phyloP scores from a whole-genome alignment of 2,329 filamentous ascomycete genomes.

The Lecanoromycetidae sp. region DNA sequence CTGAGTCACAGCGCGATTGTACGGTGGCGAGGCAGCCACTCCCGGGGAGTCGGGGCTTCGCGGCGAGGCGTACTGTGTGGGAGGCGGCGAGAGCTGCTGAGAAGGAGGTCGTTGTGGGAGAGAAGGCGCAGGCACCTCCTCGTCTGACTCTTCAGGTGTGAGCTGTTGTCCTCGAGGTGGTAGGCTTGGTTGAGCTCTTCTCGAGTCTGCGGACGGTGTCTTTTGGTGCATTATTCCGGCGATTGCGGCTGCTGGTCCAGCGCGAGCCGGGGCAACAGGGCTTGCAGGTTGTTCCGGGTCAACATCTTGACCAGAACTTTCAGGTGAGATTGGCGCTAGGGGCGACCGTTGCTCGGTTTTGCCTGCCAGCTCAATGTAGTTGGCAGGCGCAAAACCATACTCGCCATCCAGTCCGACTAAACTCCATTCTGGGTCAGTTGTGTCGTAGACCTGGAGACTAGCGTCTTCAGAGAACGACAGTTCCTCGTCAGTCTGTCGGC shows the following conservation, averaged over 20 bases:
- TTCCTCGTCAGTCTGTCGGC: conserved; percentile 93
- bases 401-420: conserved; percentile 73
- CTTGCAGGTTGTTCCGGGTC: conserved; percentile 20
- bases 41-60: conserved; percentile 29
- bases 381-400: conserved; percentile 88
- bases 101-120: conserved; percentile 52
- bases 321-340: conserved; percentile 9
- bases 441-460: conserved; percentile 65
- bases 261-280: conserved; percentile 14
- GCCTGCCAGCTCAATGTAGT: conserved; percentile 71
- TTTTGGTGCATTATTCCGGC: conserved; percentile 43
- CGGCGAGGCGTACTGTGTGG: conserved; percentile 25
- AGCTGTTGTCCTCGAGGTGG: conserved; percentile 43
- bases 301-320: conserved; percentile 8
- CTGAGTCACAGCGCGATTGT: conserved; percentile 36
- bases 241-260: conserved; percentile 33
- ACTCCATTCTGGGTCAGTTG: conserved; percentile 90
- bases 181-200: conserved; percentile 40
- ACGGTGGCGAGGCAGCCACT: conserved; percentile 44
- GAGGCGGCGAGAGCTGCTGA: conserved; percentile 37
- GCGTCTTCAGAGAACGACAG: conserved; percentile 89
- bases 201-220: conserved; percentile 27
- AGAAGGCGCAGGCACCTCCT: conserved; percentile 43
- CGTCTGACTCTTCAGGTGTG: conserved; percentile 57
- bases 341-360: conserved; percentile 11